Percentiles rank a stretch among this genome's conserved stretches.
Conservation (phyloP, 805 yeast species). For the Saccharomycopsis sp. region DNA sequence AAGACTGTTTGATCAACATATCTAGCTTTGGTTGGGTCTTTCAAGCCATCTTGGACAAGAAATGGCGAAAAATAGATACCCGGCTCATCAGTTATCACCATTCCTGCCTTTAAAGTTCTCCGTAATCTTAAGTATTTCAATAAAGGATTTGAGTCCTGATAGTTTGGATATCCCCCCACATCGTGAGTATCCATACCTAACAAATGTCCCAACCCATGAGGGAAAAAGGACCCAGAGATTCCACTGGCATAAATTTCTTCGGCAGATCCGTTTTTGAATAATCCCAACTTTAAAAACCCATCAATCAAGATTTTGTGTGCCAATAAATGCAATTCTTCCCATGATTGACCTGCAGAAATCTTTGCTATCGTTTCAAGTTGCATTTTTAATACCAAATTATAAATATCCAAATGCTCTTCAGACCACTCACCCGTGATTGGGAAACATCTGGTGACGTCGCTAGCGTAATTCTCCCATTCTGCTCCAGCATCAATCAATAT, state of each 20-base stretch:
- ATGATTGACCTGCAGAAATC: constrained; percentile 73
- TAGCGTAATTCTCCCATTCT: constrained; percentile 89
- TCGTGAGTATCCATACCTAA: constrained; percentile 96
- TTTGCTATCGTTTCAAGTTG: constrained; percentile 62
- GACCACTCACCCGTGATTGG: constrained; percentile 90
- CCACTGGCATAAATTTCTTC: constrained; percentile 66
- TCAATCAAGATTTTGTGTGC: constrained; percentile 76
- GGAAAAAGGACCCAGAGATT: constrained; percentile 75
- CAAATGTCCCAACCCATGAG: constrained; percentile 94
- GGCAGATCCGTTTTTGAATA: constrained; percentile 54
- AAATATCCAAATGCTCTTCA: constrained; percentile 76
- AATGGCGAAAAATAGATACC: constrained; percentile 88
- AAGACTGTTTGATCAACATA: constrained; percentile 61
- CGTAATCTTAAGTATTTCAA: constrained; percentile 75
- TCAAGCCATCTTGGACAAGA: constrained; percentile 57
- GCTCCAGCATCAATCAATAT: constrained; percentile 94
- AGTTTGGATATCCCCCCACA: constrained; percentile 84
- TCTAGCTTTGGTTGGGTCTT: constrained; percentile 42
- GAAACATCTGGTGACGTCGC: constrained; percentile 93
- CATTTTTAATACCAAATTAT: constrained; percentile 76
- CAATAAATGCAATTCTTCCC: constrained; percentile 79
- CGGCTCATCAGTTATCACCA: constrained; percentile 94
- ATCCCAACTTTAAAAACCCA: constrained; percentile 65
- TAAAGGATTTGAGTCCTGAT: constrained; percentile 74
- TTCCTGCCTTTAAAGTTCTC: constrained; percentile 59